Base-by-base conservation (phyloP, 2,329 filamentous ascomycete species). In the Fusarium metavorans region DNA sequence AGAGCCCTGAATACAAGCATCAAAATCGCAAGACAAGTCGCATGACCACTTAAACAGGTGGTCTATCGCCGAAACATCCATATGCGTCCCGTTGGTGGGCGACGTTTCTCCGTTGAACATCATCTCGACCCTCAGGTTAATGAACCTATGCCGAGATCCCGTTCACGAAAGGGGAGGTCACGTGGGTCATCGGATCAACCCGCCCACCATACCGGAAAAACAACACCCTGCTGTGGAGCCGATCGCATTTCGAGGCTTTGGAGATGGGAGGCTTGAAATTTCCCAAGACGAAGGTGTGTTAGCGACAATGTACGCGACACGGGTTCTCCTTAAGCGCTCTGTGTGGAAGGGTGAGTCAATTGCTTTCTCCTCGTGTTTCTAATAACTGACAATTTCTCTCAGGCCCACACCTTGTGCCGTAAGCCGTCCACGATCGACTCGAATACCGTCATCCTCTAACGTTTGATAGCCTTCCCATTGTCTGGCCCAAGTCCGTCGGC, bases 261-360 rank as follows among this genome's bases (percentile, higher is more conserved):
- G 60, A 68, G 67, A 72, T 71, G 63, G 45, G 58, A 18, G 27
- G 52, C 65, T 63, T 65, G 68, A 78, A 79, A 76, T 74, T 77
- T 74, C 66, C 50, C 52, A 68, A 45, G 70, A 76, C 67, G 76
- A 72, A 56, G 73, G 16, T 78, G 78, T 72, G 71, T 71, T 65
- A 77, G 74, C 71, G 63, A 85, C 77, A 80, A 95, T 95, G 93
- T 88, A 92, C 82, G 88, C 92, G 73, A 94, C 93, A 77, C 87
- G 91, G 80, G 87, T 86, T 79, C 88, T 94, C 20, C 82, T 93
- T 41, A 92, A 91, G 85, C 92, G 94, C 78, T 97, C 94, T 59
- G 92, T 95, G 80, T 97, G 94, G 94, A 97, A 97, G 89, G 94
- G 94, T 95, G 84, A 76, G 84, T 68, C 18, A 39, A 30, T 23